A percentile compares a stretch with the other conserved stretches of the same genome.
Evolutionary conservation across 2,329 filamentous ascomycete species (phyloP).

Genomic region (Scorias spongiosa): DNA sequence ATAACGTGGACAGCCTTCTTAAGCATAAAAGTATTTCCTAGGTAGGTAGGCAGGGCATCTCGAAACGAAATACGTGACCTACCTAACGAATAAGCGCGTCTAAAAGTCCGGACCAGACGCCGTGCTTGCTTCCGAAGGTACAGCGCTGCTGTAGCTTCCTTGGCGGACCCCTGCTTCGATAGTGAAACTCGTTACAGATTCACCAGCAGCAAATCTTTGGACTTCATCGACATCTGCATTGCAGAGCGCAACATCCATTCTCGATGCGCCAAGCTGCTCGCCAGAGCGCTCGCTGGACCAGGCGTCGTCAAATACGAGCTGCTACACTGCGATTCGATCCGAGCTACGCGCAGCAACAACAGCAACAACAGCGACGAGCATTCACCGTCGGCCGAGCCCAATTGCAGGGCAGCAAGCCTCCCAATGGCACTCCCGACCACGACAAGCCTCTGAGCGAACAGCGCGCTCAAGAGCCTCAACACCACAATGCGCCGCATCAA

Average conservation of each 20-base stretch:
- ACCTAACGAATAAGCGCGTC: too few species aligned
- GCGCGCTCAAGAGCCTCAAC: conserved; percentile 6
- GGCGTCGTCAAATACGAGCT: conserved; percentile 8
- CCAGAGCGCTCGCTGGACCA: conserved; percentile 17
- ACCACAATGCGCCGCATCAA: conserved; percentile 2
- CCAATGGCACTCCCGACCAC: conserved; percentile 8
- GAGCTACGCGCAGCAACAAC: neutral
- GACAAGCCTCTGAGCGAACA: conserved; percentile 7
- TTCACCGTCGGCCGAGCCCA: conserved; percentile 11
- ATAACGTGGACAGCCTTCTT: too few species aligned
- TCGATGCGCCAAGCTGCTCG: conserved; percentile 17
- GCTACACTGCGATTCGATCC: conserved; percentile 4
- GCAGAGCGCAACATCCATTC: neutral
- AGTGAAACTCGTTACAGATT: too few species aligned
- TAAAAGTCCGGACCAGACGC: too few species aligned
- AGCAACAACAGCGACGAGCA: conserved; percentile 7
- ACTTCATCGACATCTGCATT: too few species aligned
- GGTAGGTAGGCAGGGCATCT: too few species aligned
- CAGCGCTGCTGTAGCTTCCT: too few species aligned
- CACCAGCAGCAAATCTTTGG: too few species aligned
- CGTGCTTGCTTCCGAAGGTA: too few species aligned
- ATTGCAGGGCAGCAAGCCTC: conserved; percentile 7
- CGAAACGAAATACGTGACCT: too few species aligned
- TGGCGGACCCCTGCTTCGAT: too few species aligned
- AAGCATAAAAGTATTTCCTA: too few species aligned